Base-by-base conservation (phyloP, 805 yeast genomes). In the Starmera pachycereana region DNA sequence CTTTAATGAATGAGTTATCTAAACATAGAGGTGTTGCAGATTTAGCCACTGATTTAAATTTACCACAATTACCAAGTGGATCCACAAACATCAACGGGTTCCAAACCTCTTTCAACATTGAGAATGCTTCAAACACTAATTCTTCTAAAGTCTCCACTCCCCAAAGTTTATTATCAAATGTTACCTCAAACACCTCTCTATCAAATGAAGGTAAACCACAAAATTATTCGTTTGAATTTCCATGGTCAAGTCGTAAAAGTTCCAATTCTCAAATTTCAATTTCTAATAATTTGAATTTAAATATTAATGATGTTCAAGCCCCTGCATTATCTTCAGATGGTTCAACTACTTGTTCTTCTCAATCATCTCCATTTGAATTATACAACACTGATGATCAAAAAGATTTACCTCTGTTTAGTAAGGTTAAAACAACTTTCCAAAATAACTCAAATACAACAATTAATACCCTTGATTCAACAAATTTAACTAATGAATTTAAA, bases 1-100 rank as follows among this genome's bases (percentile, higher is more conserved):
- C 81, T 42, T 69, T 90, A 38, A 77, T 85, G 66, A 61, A 62
- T 22, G 96, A 89, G 63, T 69, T 90, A 43, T 61, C 74, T 11
- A 72, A 74, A 48, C 80, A 74, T 56, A 68, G 84, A 39, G 69
- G 68, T 22, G 52, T 56, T 8, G 42, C 47, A 12, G 53, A 52
- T 25, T 10, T 54, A 2, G 27, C 27, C 9, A 49, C 51, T 16
- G 57, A 56, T 32, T 36, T 57, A 35, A 58, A 58, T 1, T 32
- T 54, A 32, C 59, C 62, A 3, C 46, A 50, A 38, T 51, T 56
- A 11, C 45, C 52, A 30, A 43, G 28, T 22, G 32, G 33, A 12
- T 19, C 36, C 3, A 29, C 37, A 29, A 29, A 29, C 12, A 14
- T 27, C 8, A 25, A 14, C 12, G 16, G 14, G 9, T n/a, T 18